These are phyloP conservation scores for Pterulicium gracile DNA, from an alignment of 1,284 basidiomycete genomes.

Conservation along the genomic window DNA sequence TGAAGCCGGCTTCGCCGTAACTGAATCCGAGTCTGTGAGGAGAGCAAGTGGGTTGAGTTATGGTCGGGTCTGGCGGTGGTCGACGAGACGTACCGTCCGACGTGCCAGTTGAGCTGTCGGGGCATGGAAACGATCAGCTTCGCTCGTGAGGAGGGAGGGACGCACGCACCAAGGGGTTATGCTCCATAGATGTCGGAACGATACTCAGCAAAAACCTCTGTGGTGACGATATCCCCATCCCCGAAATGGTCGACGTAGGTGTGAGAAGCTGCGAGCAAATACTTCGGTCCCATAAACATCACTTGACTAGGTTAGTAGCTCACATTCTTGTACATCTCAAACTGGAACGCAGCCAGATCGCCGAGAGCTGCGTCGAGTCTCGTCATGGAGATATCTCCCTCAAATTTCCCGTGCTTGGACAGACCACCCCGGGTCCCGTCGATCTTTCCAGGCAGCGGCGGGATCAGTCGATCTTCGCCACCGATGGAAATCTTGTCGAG, in stretches of 20 bases:
- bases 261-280: neutral
- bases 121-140: neutral
- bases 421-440: neutral
- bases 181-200: neutral
- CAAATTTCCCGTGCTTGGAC: neutral
- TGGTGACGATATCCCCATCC: neutral
- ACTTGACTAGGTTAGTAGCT: neutral
- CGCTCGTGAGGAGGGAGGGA: too few relatives aligned
- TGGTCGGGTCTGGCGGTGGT: too few relatives aligned
- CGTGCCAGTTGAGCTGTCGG: neutral
- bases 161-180: too few relatives aligned
- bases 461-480: neutral
- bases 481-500: neutral
- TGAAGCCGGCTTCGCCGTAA: conserved; percentile 1
- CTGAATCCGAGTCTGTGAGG: neutral
- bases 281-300: neutral
- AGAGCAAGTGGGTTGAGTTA: too few relatives aligned
- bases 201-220: neutral
- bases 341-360: neutral
- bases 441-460: neutral
- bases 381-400: conserved; percentile 1
- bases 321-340: neutral
- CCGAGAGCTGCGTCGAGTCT: neutral
- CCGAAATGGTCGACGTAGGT: neutral
- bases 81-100: too few relatives aligned